phyloP scores from a whole-genome alignment of 148 eudicot species.

The Nepenthes mirabilis region DNA sequence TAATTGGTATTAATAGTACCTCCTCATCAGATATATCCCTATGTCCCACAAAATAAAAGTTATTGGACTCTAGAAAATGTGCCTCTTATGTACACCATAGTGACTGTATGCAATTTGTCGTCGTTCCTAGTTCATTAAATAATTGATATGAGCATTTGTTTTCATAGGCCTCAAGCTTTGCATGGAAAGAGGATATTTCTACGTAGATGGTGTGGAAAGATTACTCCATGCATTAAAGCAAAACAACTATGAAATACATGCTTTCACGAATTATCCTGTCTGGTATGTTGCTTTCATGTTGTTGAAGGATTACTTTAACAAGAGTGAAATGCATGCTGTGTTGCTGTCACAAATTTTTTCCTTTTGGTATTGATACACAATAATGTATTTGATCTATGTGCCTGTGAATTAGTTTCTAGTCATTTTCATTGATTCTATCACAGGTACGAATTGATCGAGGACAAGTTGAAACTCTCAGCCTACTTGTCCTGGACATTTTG shows the following conservation, averaged over 20 bases:
- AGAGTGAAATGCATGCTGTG: slow-evolving; percentile 65
- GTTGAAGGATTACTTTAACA: slow-evolving; percentile 10
- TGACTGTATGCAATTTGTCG: neutral
- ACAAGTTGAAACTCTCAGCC: slow-evolving; percentile 68
- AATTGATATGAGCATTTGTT: slow-evolving; percentile 1
- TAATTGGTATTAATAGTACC: too few species aligned
- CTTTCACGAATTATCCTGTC: slow-evolving; percentile 78
- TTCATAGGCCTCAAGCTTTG: slow-evolving; percentile 69
- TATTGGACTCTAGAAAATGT: too few species aligned
- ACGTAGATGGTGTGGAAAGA: slow-evolving; percentile 59
- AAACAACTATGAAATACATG: slow-evolving; percentile 81
- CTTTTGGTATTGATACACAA: slow-evolving; percentile 34
- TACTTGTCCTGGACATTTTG: slow-evolving; percentile 95
- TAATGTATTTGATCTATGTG: neutral
- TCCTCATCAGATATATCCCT: too few species aligned
- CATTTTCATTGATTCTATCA: slow-evolving; percentile 1
- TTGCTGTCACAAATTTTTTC: slow-evolving; percentile 69
- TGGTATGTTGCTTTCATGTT: slow-evolving; percentile 32
- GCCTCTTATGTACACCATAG: neutral
- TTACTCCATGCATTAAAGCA: slow-evolving; percentile 44
- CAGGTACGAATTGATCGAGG: slow-evolving; percentile 87
- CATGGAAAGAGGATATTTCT: slow-evolving; percentile 61
- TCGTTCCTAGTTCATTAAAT: neutral
- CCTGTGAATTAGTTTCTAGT: neutral
- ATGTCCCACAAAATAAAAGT: too few species aligned